Conservation (phyloP, 177 flowering plant genomes). For the Telopea speciosissima region DNA sequence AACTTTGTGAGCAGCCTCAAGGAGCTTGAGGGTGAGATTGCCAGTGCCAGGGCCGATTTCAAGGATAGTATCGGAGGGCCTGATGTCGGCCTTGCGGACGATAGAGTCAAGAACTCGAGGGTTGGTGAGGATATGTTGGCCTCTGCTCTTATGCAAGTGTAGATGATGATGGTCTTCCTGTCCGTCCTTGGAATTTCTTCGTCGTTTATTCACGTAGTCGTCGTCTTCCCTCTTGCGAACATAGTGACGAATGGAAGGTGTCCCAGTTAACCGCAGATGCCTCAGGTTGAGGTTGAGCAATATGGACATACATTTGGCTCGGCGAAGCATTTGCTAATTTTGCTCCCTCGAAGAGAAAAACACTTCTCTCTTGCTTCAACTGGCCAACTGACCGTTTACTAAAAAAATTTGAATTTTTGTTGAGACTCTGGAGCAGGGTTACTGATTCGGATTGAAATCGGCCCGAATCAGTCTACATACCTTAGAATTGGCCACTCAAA, state of each 20-base stretch:
- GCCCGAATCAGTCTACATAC: no score
- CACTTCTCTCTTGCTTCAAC: no score
- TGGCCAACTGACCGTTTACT: no score
- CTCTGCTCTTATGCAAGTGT: slow-evolving; percentile 60
- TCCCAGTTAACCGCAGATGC: slow-evolving; percentile 13
- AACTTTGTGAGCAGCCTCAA: slow-evolving; percentile 59
- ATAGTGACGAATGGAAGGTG: slow-evolving; percentile 21
- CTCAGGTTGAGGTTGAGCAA: background rate
- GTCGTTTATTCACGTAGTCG: slow-evolving; percentile 14
- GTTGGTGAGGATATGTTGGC: slow-evolving; percentile 88
- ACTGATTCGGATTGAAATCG: no score
- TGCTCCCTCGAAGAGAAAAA: background rate
- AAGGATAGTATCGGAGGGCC: slow-evolving; percentile 58
- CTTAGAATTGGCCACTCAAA: no score
- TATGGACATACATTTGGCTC: background rate
- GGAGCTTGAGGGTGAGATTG: slow-evolving; percentile 81
- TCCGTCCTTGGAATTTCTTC: slow-evolving; percentile 14
- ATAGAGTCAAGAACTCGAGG: slow-evolving; percentile 68
- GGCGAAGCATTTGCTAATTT: background rate
- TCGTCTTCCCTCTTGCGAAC: slow-evolving; percentile 13
- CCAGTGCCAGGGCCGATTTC: slow-evolving; percentile 98
- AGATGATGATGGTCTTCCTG: slow-evolving; percentile 21
- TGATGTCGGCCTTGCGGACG: slow-evolving; percentile 49
- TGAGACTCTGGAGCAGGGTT: no score
- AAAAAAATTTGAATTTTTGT: no score